A percentile compares a stretch with the other conserved stretches of the same genome.
Evolutionary conservation across 164 flowering plant species (phyloP).

Genomic region (Vitis vinifera): ASM3070453v1 NC_081817.1:231001-231500

Average conservation of each 20-base stretch:
- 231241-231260: conserved; percentile 89
- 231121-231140: background rate
- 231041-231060: conserved; percentile 72
- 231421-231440: background rate
- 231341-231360: conserved; percentile 90
- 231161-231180: too few relatives aligned
- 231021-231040: conserved; percentile 73
- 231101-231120: conserved; percentile 90
- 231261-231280: conserved; percentile 90
- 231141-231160: too few relatives aligned
- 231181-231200: too few relatives aligned
- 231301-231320: conserved; percentile 83
- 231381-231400: conserved; percentile 84
- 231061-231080: conserved; percentile 87
- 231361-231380: conserved; percentile 81
- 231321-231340: conserved; percentile 88
- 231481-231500: background rate
- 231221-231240: conserved; percentile 78
- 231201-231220: conserved; percentile 54
- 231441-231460: background rate
- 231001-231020: conserved; percentile 96
- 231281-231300: conserved; percentile 82
- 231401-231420: background rate
- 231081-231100: conserved; percentile 84
- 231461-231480: background rate